Conservation (phyloP, 768 basidiomycete genomes). For the Hirschioporus abietinus region DNA sequence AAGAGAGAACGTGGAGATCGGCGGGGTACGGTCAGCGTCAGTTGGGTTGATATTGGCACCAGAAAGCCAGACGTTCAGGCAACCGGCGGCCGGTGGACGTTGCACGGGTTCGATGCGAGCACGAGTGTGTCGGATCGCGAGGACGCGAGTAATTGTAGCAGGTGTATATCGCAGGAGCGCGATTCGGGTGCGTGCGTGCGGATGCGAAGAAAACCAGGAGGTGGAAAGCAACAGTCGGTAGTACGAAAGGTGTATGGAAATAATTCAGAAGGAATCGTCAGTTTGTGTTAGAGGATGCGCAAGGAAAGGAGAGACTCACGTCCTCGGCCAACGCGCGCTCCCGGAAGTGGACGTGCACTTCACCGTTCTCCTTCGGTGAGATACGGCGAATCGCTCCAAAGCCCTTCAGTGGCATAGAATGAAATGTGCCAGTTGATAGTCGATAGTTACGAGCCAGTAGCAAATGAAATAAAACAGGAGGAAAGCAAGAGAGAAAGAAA, state of each 20-base stretch:
- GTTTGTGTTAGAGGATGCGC: not conserved
- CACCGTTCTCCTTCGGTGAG: not conserved
- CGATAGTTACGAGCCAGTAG: no score
- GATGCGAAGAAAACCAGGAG: no score
- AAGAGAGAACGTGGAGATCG: no score
- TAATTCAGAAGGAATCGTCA: not conserved
- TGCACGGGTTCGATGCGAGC: not conserved
- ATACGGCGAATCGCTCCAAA: not conserved
- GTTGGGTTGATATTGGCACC: no score
- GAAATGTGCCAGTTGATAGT: no score
- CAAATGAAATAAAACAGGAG: not conserved
- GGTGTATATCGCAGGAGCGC: no score
- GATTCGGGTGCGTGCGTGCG: no score
- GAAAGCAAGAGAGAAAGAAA: not conserved
- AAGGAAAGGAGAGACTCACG: not conserved
- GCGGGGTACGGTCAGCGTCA: no score
- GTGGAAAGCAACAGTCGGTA: no score
- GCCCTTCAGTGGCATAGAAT: not conserved
- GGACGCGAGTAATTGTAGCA: not conserved
- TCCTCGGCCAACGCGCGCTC: not conserved
- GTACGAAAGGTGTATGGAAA: no score
- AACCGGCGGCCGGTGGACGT: not conserved
- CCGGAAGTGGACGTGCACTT: not conserved
- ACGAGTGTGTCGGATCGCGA: constrained; percentile 1
- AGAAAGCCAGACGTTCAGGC: not conserved